phyloP scores from a whole-genome alignment of 2,329 filamentous ascomycete genomes.

The Aspergillus ruber region DNA sequence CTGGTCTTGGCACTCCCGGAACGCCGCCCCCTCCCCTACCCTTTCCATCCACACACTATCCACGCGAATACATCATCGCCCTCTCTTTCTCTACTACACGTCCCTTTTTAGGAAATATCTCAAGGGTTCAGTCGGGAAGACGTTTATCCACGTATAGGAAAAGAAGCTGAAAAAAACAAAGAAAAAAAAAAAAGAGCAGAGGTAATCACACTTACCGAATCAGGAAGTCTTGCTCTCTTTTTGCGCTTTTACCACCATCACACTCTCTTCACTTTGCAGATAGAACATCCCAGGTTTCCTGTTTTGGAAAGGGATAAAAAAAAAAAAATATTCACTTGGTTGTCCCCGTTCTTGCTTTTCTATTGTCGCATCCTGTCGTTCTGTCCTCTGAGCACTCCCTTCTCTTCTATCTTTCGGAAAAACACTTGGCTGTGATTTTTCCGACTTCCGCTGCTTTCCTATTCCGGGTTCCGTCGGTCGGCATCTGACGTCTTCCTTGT shows the following conservation, averaged over 20 bases:
- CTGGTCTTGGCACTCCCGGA: slow-evolving; percentile 38
- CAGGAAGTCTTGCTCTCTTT: slow-evolving; percentile 18
- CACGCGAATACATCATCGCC: slow-evolving; percentile 12
- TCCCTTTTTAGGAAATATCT: slow-evolving; percentile 6
- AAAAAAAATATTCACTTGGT: slow-evolving; percentile 5
- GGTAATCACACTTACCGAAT: slow-evolving; percentile 12
- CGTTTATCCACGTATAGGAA: slow-evolving; percentile 7
- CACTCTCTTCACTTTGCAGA: slow-evolving; percentile 15
- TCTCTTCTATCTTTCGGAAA: slow-evolving; percentile 13
- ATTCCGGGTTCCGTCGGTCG: slow-evolving; percentile 2
- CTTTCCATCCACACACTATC: slow-evolving; percentile 16
- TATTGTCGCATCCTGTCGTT: not conserved
- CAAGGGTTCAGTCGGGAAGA: slow-evolving; percentile 11
- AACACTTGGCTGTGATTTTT: slow-evolving; percentile 37
- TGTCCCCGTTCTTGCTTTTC: slow-evolving; percentile 3
- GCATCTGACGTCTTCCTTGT: slow-evolving; percentile 3
- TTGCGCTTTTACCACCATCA: slow-evolving; percentile 12
- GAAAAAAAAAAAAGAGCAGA: not conserved
- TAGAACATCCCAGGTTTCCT: slow-evolving; percentile 16
- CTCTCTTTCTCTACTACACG: slow-evolving; percentile 8
- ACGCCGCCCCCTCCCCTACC: slow-evolving; percentile 20
- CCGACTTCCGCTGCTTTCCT: slow-evolving; percentile 5
- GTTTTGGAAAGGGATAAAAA: slow-evolving; percentile 1
- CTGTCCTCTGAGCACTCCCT: slow-evolving; percentile 14
- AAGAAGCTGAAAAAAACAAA: slow-evolving; percentile 4